Percentiles rank a stretch among this genome's conserved stretches.
These are phyloP conservation scores for Epichloe brachyelytri DNA, from an alignment of 2,329 filamentous ascomycete species.

Conservation along the genomic window DNA sequence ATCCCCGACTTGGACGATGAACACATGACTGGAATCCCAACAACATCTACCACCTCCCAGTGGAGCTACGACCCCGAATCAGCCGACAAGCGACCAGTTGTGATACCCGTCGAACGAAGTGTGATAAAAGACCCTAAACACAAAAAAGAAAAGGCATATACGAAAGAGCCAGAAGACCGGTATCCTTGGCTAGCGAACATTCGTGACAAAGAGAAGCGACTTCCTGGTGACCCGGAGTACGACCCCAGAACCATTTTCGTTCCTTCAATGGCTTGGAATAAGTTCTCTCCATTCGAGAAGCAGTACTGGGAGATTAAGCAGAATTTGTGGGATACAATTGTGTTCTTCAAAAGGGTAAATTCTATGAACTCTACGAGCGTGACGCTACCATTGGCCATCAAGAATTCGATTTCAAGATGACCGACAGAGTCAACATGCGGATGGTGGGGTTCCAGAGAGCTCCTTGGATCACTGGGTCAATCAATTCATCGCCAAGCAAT, in stretches of 20 bases:
- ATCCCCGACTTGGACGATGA: conserved; percentile 41
- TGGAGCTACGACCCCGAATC: conserved; percentile 56
- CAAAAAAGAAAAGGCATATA: conserved; percentile 60
- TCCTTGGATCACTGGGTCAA: conserved; percentile 96
- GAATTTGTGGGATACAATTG: conserved; percentile 92
- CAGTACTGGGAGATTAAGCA: conserved; percentile 99
- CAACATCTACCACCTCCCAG: conserved; percentile 63
- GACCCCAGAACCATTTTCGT: conserved; percentile 87
- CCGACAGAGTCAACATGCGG: conserved; percentile 96
- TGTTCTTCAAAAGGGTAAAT: conserved; percentile 99
- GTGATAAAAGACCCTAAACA: conserved; percentile 19
- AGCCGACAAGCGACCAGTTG: conserved; percentile 22
- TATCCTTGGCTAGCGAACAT: conserved; percentile 86
- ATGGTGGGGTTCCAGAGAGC: conserved; percentile 96
- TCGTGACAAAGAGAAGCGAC: conserved; percentile 70
- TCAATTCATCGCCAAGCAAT: conserved; percentile 95
- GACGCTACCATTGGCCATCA: conserved; percentile 95
- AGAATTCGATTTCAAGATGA: conserved; percentile 93
- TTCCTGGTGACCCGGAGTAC: conserved; percentile 70
- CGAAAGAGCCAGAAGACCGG: conserved; percentile 69
- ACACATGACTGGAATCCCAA: conserved; percentile 40
- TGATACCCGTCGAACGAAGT: conserved; percentile 18
- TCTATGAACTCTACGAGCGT: conserved; percentile 96
- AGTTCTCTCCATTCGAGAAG: conserved; percentile 90
- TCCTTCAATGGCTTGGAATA: conserved; percentile 63